Evolutionary conservation across 345 rosid genomes (phyloP).

Genomic region (Salix suchowensis): DNA sequence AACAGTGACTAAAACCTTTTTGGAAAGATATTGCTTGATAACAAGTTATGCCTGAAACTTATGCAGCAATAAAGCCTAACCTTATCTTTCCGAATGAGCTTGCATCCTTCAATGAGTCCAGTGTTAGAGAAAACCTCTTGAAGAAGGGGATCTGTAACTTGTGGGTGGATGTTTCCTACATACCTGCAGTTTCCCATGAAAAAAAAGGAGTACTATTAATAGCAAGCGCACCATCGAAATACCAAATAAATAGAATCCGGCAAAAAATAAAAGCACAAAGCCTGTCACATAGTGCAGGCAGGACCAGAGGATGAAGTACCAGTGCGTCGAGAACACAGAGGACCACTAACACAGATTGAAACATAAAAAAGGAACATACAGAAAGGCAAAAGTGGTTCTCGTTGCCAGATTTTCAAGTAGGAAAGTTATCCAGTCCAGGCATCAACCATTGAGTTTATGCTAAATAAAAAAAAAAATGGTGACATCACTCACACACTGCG

Average conservation of each 20-base stretch:
- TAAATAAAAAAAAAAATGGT: neutral
- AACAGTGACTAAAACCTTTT: neutral
- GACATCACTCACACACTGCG: slow-evolving; percentile 34
- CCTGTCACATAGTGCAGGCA: neutral
- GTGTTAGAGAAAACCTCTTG: slow-evolving; percentile 25
- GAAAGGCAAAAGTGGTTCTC: neutral
- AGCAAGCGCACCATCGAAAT: neutral
- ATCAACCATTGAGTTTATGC: neutral
- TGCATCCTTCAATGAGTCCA: slow-evolving; percentile 28
- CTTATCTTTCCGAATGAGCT: slow-evolving; percentile 30
- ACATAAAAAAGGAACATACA: neutral
- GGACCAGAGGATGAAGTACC: neutral
- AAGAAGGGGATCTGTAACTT: slow-evolving; percentile 28
- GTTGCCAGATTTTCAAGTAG: neutral
- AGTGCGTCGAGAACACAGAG: neutral
- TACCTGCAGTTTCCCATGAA: slow-evolving; percentile 18
- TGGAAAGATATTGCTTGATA: neutral
- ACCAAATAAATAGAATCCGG: neutral
- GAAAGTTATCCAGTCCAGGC: neutral
- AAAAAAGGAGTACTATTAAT: neutral
- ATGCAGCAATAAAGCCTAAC: slow-evolving; percentile 10
- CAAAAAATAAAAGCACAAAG: neutral
- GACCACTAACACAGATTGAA: neutral
- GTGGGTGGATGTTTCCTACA: slow-evolving; percentile 31
- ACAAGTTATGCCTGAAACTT: neutral